Evolutionary conservation across 1,284 basidiomycete genomes (phyloP), one percentile per base, ranked within the genome.

Genomic region (Tilletia setariae): DNA sequence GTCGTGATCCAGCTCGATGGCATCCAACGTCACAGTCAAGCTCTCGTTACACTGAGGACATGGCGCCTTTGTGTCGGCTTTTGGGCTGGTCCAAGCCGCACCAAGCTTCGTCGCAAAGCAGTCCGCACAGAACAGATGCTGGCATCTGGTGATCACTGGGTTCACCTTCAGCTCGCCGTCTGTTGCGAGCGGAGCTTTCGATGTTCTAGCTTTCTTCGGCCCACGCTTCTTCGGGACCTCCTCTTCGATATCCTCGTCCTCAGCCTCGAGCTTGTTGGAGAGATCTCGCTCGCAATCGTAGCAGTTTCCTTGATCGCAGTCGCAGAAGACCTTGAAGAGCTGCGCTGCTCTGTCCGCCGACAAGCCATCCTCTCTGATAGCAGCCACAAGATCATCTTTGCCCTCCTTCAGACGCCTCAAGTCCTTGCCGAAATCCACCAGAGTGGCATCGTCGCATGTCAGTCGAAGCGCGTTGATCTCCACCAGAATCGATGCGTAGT

Each of bases 361-460:
- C 74, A 98, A 87, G n/a, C 95, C 95, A 43, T 95, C 89, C 65
- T 85, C 86, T 59, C 87, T 84, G 72, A 98, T 94, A 23, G 89
- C 75, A 15, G 72, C 67, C 13, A 75, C 76, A 28, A 83, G 90
- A 73, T 93, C 90, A 19, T 69, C 47, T 15, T 51, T 53, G 66
- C 73, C 74, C 9, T 67, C 67, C 85, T 56, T 87, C 84, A 67
- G 87, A 87, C 72, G 84, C 80, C 40, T 83, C 72, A 25, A 76
- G 72, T 68, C 83, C 80, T 40, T 81, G 72, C 72, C 79, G 25
- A 82, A 83, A 80, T 91, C 87, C 1, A 97, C 92, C 43, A 99
- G 87, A 76, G 94, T 93, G 75, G 89, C 91, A 84, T 98, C 94
- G 81, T 97, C 93, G 84, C 96, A 98, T 64, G 97, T 97, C 85